Percentiles rank a stretch among this genome's conserved stretches.
These are phyloP conservation scores for Auriscalpium vulgare DNA, from an alignment of 768 basidiomycete genomes.

Conservation along the genomic window DNA sequence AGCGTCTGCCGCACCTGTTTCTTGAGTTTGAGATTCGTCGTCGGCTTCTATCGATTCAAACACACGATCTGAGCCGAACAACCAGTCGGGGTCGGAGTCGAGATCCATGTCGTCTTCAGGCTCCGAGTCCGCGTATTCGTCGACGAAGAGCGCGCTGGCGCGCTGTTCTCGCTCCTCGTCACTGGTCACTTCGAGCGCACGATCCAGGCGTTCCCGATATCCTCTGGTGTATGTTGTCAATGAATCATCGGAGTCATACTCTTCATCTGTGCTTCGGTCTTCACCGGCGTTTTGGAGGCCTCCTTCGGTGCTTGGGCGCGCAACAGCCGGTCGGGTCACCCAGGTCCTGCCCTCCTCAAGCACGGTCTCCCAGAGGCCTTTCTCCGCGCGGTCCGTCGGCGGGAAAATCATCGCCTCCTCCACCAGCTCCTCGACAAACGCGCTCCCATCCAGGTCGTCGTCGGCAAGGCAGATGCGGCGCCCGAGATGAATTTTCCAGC, in stretches of 20 bases:
- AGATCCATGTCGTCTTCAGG: neutral
- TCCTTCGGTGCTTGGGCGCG: neutral
- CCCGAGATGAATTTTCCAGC: slow-evolving; percentile 35
- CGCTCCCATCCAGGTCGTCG: slow-evolving; percentile 28
- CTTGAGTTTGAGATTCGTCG: neutral
- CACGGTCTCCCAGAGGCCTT: neutral
- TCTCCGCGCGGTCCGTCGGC: neutral
- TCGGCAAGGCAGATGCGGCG: slow-evolving; percentile 27
- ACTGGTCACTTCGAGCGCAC: neutral
- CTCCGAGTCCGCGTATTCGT: neutral
- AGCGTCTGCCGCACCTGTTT: neutral
- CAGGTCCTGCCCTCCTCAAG: neutral
- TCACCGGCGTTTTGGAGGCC: neutral
- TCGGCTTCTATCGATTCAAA: neutral
- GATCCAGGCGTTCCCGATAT: neutral
- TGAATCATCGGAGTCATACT: neutral
- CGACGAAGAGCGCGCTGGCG: neutral
- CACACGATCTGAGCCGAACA: neutral
- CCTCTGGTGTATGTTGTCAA: neutral
- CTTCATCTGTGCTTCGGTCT: neutral
- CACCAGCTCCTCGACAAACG: slow-evolving; percentile 19
- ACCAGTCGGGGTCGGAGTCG: neutral
- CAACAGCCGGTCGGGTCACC: neutral
- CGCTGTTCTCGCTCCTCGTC: neutral
- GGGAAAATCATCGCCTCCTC: slow-evolving; percentile 11